Evolutionary conservation across 106 monocot species (phyloP), one percentile per base, ranked within the genome.

Genomic region (Platanthera zijinensis): DNA sequence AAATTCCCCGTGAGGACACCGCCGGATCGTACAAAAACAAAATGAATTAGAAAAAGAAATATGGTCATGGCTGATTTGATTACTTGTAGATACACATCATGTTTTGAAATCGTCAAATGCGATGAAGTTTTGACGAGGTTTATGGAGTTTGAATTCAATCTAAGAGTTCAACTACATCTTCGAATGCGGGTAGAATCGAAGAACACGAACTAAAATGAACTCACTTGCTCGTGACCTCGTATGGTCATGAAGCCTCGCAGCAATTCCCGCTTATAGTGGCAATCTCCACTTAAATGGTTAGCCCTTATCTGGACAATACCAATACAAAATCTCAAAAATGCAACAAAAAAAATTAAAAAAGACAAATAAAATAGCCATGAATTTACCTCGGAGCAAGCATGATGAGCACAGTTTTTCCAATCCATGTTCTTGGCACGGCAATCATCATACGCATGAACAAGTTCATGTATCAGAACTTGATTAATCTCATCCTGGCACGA

Each of bases 321-420:
- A 22, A 18, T 46, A 46, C 11, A 72, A 21, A 13, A 56, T 17
- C 10, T 67, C 52, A 71, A 50, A 15, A 69, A 14, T 32, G 62
- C 1, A 5, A 21, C 10, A 66, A 1, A 28, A 64, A 2, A 4
- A 19, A 12, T 32, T 61, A 15, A 63, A 66, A 66, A 66, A 66
- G 12, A 32, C 30, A 57, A 8, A 79, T 18, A 56, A 48, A 76
- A 13, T 18, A 74, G 18, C 51, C 52, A 13, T 39, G 12, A 45
- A 72, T 62, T 39, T 86, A 97, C 96, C 96, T 97, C 96, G 52
- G 91, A 89, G 75, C 96, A 97, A 74, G 96, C 96, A 88, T 97
- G 96, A 86, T 97, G 96, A 82, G 93, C 93, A 86, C 96, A 97
- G 77, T 93, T 91, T 59, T 84, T 81, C 96, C 96, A 97, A 59